These are phyloP conservation scores for Pichia exigua DNA, from an alignment of 805 yeast genomes.

Conservation along the genomic window DNA sequence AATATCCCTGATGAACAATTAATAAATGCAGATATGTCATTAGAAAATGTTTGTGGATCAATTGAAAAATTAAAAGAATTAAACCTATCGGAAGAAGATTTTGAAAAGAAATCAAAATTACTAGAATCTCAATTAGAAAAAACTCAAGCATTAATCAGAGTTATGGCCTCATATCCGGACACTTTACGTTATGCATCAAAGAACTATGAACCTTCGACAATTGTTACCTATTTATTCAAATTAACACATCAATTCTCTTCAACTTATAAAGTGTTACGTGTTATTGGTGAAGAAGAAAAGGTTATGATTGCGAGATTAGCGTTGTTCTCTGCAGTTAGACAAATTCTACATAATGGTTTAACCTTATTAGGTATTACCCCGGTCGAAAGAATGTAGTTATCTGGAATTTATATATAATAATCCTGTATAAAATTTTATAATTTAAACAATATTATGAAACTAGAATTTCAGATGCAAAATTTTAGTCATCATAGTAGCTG, in stretches of 20 bases:
- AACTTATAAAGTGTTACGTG: constrained; percentile 95
- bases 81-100: constrained; percentile 23
- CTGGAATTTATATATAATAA: background rate
- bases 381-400: constrained; percentile 86
- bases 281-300: constrained; percentile 86
- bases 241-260: constrained; percentile 90
- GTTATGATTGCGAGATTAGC: constrained; percentile 89
- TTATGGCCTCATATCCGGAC: constrained; percentile 87
- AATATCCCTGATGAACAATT: constrained; percentile 32
- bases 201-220: constrained; percentile 86
- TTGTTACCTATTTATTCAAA: constrained; percentile 88
- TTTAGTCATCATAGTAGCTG: background rate
- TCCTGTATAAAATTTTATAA: background rate
- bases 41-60: constrained; percentile 26
- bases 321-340: constrained; percentile 81
- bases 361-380: constrained; percentile 86
- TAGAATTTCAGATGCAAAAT: background rate
- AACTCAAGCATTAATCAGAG: constrained; percentile 54
- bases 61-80: constrained; percentile 18
- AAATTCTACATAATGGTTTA: constrained; percentile 87
- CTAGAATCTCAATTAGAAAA: constrained; percentile 25
- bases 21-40: constrained; percentile 22
- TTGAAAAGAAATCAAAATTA: constrained; percentile 25
- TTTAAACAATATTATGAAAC: background rate
- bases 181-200: constrained; percentile 72